A percentile compares a stretch with the other conserved stretches of the same genome.
These are phyloP conservation scores for Alternaria gaisen DNA, from an alignment of 2,329 filamentous ascomycete species.

Conservation along the genomic window DNA sequence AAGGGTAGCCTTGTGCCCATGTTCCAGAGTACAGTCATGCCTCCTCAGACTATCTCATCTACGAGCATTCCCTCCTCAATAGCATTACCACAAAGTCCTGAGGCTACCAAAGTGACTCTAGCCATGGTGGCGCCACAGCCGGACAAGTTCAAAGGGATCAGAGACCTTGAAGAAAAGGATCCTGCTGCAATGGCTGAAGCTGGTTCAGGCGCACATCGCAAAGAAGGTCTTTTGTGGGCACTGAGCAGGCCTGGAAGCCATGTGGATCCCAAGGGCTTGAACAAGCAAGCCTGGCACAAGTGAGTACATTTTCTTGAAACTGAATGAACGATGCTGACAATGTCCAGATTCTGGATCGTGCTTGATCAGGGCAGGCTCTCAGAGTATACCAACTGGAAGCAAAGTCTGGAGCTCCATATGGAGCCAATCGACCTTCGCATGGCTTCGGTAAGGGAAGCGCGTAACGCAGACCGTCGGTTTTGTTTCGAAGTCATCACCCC, in stretches of 20 bases:
- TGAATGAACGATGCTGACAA: slow-evolving; percentile 36
- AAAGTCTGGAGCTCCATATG: slow-evolving; percentile 95
- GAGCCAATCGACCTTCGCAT: slow-evolving; percentile 97
- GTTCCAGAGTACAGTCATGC: slow-evolving; percentile 47
- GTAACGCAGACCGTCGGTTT: slow-evolving; percentile 92
- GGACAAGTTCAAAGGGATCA: slow-evolving; percentile 85
- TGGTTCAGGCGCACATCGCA: slow-evolving; percentile 72
- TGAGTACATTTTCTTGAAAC: slow-evolving; percentile 59
- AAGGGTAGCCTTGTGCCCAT: slow-evolving; percentile 45
- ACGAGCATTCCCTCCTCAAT: slow-evolving; percentile 34
- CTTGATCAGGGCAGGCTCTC: slow-evolving; percentile 95
- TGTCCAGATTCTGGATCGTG: slow-evolving; percentile 91
- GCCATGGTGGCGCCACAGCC: slow-evolving; percentile 48
- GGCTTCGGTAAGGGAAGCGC: slow-evolving; percentile 94
- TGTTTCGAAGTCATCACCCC: slow-evolving; percentile 99
- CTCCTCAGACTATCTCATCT: slow-evolving; percentile 38
- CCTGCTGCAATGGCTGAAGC: slow-evolving; percentile 55
- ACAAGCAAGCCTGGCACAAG: slow-evolving; percentile 99
- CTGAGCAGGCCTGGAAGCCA: slow-evolving; percentile 92
- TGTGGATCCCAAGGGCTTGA: slow-evolving; percentile 92
- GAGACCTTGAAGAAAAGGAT: slow-evolving; percentile 88
- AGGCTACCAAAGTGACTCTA: slow-evolving; percentile 36
- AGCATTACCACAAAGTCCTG: slow-evolving; percentile 41
- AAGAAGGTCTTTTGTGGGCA: slow-evolving; percentile 95
- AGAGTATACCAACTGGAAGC: slow-evolving; percentile 99